Evolutionary conservation across 306 rosid genomes (phyloP).

Genomic region (Acacia confusa): DNA sequence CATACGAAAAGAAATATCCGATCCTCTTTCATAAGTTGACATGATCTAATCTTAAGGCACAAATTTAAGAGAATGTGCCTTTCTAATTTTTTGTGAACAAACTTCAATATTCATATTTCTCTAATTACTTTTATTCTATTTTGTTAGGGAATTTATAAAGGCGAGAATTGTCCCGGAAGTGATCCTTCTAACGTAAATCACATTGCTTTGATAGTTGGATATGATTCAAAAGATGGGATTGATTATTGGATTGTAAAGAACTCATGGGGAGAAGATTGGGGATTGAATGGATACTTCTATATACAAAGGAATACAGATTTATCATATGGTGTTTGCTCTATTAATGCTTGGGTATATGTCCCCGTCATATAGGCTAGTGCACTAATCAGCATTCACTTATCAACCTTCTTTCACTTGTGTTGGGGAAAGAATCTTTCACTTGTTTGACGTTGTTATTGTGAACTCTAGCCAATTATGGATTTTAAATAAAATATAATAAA

Average conservation of each 20-base stretch:
- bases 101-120: not conserved
- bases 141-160: not conserved
- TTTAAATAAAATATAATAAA: no score
- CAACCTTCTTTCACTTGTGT: not conserved
- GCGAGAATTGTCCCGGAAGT: not conserved
- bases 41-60: no score
- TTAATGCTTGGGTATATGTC: not conserved
- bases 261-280: not conserved
- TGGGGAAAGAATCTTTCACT: not conserved
- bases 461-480: not conserved
- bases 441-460: no score
- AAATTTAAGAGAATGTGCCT: not conserved
- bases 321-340: not conserved
- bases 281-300: not conserved
- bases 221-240: not conserved
- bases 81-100: not conserved
- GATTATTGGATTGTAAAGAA: conserved; percentile 5
- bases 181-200: not conserved
- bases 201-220: not conserved
- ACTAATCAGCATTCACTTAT: no score
- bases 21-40: no score
- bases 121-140: not conserved
- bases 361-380: not conserved
- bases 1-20: no score
- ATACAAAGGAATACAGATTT: not conserved